Conservation (phyloP, 345 rosid species). For the Diplotaxis tenuifolia region DNA sequence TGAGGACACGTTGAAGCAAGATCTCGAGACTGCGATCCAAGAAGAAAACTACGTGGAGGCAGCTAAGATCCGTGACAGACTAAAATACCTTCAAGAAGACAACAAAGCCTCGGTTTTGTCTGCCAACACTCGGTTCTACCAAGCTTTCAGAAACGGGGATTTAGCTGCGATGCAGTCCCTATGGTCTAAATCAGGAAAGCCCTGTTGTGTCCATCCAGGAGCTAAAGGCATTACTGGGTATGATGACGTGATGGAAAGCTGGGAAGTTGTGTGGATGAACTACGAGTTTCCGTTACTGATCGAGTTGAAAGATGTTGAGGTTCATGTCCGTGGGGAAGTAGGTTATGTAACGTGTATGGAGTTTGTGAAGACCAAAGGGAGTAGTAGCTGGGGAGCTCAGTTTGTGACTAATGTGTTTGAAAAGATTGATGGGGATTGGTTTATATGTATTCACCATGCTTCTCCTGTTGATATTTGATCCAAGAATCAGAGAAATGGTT, state of each 20-base stretch:
- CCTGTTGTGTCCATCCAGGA: conserved; percentile 86
- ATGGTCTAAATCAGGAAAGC: conserved; percentile 64
- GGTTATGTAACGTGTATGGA: conserved; percentile 85
- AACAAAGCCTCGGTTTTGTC: conserved; percentile 62
- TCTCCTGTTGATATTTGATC: conserved; percentile 72
- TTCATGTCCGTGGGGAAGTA: conserved; percentile 70
- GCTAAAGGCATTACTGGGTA: conserved; percentile 74
- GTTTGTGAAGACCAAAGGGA: conserved; percentile 78
- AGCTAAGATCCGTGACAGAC: conserved; percentile 75
- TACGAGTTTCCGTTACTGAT: conserved; percentile 79
- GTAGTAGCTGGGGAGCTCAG: conserved; percentile 93
- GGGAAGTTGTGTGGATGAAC: conserved; percentile 91
- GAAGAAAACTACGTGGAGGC: conserved; percentile 82
- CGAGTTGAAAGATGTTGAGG: conserved; percentile 58
- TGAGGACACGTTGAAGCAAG: conserved; percentile 59
- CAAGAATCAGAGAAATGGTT: not conserved
- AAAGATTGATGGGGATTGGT: conserved; percentile 70
- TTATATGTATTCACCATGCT: conserved; percentile 87
- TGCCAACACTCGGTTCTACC: conserved; percentile 73
- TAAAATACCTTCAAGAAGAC: conserved; percentile 59
- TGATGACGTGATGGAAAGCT: conserved; percentile 82
- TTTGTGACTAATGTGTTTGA: conserved; percentile 88
- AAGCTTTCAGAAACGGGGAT: conserved; percentile 74
- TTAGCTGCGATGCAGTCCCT: conserved; percentile 66
- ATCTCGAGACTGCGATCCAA: conserved; percentile 62